Evolutionary conservation across 306 rosid genomes (phyloP).

Genomic region (Cicer yamashitae): DNA sequence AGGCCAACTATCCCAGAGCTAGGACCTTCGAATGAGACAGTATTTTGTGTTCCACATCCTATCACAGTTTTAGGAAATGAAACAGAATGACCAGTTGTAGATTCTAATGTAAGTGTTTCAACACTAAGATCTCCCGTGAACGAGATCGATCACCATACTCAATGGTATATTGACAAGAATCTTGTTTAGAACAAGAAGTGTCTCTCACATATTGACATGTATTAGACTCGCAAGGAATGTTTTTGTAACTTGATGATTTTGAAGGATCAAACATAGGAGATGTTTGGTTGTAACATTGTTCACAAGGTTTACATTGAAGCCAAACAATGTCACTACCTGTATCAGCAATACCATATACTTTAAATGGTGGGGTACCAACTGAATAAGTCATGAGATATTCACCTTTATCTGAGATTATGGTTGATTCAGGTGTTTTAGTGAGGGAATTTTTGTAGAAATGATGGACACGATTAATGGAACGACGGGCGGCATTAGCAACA

Average conservation of each 20-base stretch:
- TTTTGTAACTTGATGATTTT: constrained; percentile 46
- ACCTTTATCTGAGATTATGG: constrained; percentile 1
- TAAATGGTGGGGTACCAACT: constrained; percentile 61
- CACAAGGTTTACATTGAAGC: constrained; percentile 66
- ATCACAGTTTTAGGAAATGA: constrained; percentile 44
- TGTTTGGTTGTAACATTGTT: constrained; percentile 46
- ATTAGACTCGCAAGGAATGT: background rate
- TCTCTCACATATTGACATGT: background rate
- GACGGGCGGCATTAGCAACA: constrained; percentile 44
- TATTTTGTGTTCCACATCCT: constrained; percentile 56
- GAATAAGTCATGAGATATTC: constrained; percentile 55
- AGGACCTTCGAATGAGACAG: background rate
- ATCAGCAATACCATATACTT: constrained; percentile 50
- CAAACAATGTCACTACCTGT: constrained; percentile 66
- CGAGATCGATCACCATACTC: constrained; percentile 45
- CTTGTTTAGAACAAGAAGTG: background rate
- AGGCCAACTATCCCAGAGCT: constrained; percentile 64
- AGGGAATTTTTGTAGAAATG: background rate
- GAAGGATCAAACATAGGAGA: constrained; percentile 53
- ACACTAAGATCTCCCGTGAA: constrained; percentile 45
- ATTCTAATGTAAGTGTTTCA: constrained; percentile 56
- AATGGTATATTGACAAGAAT: constrained; percentile 38
- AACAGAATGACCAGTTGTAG: constrained; percentile 29
- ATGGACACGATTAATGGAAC: constrained; percentile 41
- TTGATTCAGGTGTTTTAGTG: background rate